Conservation (phyloP, 192 early-diverging fungal species). For the Entomortierella chlamydospora region DNA sequence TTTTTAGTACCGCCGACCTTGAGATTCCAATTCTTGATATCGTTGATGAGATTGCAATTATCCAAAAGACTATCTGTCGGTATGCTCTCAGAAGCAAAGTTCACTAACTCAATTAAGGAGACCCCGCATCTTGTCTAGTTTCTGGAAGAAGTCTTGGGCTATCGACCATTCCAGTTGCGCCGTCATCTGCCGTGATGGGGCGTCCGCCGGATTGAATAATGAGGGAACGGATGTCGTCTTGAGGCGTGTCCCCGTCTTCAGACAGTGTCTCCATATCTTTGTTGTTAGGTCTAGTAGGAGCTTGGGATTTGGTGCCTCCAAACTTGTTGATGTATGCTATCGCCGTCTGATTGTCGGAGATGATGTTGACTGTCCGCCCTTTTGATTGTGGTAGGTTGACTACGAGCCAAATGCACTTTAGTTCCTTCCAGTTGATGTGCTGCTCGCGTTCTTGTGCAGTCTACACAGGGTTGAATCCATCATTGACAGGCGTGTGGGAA, state of each 20-base stretch:
- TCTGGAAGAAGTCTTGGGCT: too few relatives aligned
- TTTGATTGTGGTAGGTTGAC: not conserved
- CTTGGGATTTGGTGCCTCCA: conserved; percentile 9
- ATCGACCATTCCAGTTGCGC: conserved; percentile 33
- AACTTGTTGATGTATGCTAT: conserved; percentile 26
- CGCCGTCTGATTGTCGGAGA: conserved; percentile 11
- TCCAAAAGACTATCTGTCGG: too few relatives aligned
- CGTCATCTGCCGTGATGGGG: conserved; percentile 14
- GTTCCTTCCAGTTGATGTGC: conserved; percentile 21
- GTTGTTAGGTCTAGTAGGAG: not conserved
- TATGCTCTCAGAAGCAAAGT: too few relatives aligned
- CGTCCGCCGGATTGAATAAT: conserved; percentile 36
- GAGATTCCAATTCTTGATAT: too few relatives aligned
- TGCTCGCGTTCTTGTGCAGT: not conserved
- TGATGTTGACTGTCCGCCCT: conserved; percentile 10
- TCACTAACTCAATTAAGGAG: too few relatives aligned
- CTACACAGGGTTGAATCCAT: too few relatives aligned
- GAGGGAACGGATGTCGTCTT: conserved; percentile 11
- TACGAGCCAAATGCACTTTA: conserved; percentile 4
- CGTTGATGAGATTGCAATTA: too few relatives aligned
- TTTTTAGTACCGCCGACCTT: too few relatives aligned
- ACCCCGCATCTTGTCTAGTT: too few relatives aligned
- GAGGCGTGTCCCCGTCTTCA: conserved; percentile 7
- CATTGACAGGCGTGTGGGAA: too few relatives aligned
- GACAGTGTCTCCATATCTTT: conserved; percentile 9